phyloP scores from a whole-genome alignment of 495 filamentous ascomycete genomes.

The Penicillium herquei region DNA sequence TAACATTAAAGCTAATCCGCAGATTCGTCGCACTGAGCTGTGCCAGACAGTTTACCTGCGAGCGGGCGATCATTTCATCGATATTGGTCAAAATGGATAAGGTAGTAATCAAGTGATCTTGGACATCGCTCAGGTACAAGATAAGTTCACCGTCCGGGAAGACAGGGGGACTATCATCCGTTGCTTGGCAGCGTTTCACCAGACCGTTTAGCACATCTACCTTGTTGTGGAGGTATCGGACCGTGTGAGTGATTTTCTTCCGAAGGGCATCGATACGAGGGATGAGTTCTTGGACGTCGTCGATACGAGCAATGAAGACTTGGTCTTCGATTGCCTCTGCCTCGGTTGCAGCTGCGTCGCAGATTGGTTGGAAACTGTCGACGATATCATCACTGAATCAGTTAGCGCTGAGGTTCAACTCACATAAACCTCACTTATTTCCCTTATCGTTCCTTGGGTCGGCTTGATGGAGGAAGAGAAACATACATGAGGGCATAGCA shows the following conservation, averaged over 20 bases:
- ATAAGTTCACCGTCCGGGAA: constrained; percentile 88
- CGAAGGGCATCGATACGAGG: constrained; percentile 79
- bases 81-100: constrained; percentile 84
- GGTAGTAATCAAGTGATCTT: constrained; percentile 98
- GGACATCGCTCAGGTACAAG: constrained; percentile 89
- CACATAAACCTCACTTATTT: neutral
- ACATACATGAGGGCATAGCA: constrained; percentile 93
- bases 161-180: constrained; percentile 72
- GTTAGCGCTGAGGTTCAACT: constrained; percentile 14
- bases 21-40: constrained; percentile 86
- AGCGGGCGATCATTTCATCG: constrained; percentile 88
- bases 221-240: constrained; percentile 85
- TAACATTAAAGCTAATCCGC: constrained; percentile 68
- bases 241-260: constrained; percentile 86
- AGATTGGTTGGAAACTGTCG: constrained; percentile 82
- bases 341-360: constrained; percentile 71
- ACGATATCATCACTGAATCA: constrained; percentile 80
- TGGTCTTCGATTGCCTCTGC: constrained; percentile 90
- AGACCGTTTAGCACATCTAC: constrained; percentile 95
- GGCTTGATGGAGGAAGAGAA: neutral
- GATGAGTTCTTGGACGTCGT: constrained; percentile 76
- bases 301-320: constrained; percentile 79
- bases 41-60: constrained; percentile 87
- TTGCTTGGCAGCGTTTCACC: constrained; percentile 81
- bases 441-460: neutral